Evolutionary conservation across 2,329 filamentous ascomycete genomes (phyloP).

Genomic region (Fusarium subtropicale): DNA sequence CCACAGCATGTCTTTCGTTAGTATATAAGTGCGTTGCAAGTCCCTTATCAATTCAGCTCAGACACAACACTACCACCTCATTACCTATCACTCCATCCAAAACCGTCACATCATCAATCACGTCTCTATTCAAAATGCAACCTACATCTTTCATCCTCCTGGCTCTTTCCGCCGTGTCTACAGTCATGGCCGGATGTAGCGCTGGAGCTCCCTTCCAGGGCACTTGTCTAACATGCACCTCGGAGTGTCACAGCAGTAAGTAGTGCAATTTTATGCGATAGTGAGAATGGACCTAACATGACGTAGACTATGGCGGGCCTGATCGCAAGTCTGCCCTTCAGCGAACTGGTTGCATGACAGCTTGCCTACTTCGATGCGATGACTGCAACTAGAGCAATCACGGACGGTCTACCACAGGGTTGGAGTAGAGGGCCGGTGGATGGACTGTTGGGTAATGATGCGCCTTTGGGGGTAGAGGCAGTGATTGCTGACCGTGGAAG

Average conservation of each 20-base stretch:
- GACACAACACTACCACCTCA: background rate
- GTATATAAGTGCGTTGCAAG: background rate
- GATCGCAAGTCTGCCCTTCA: background rate
- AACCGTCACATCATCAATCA: background rate
- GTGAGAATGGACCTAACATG: fast-evolving
- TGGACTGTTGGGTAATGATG: fast-evolving
- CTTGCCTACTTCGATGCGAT: background rate
- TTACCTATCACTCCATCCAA: fast-evolving
- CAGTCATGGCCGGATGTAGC: background rate
- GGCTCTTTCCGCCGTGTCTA: background rate
- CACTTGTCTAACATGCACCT: background rate
- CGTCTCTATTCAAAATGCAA: background rate
- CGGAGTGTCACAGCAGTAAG: background rate
- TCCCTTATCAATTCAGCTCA: background rate
- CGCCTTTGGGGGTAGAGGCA: too few species aligned
- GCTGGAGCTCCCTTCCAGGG: background rate
- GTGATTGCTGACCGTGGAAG: fast-evolving
- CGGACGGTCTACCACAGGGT: too few species aligned
- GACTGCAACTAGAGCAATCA: background rate
- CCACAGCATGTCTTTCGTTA: fast-evolving
- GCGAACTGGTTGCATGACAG: background rate
- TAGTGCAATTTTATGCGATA: fast-evolving
- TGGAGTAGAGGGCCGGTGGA: fast-evolving
- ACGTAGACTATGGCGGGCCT: background rate
- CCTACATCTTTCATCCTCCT: background rate